Evolutionary conservation across 164 flowering plant species (phyloP).

Genomic region (Echeveria elegans): DNA sequence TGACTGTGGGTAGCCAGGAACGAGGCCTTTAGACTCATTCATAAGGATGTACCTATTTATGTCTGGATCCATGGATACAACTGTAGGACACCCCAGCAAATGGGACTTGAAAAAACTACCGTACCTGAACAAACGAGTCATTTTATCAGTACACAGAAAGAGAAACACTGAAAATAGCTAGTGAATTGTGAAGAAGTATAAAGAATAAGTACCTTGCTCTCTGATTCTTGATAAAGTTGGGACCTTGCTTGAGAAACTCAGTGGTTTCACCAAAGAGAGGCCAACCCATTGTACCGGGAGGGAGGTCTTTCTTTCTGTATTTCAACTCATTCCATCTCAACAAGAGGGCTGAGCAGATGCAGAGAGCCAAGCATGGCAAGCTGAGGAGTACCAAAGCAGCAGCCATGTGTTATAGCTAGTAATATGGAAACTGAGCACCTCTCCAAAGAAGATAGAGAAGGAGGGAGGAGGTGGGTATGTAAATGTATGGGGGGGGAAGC

Average conservation of each 20-base stretch:
- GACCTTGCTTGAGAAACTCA: constrained; percentile 86
- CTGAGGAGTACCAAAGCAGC: no score
- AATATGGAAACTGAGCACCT: no score
- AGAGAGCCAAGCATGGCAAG: no score
- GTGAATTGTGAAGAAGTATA: neutral
- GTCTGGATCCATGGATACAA: constrained; percentile 94
- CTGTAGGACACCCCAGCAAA: constrained; percentile 80
- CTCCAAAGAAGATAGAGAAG: no score
- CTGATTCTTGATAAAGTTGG: constrained; percentile 78
- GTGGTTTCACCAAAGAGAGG: constrained; percentile 91
- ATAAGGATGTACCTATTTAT: constrained; percentile 70
- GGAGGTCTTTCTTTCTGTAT: constrained; percentile 72
- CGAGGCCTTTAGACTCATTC: constrained; percentile 84
- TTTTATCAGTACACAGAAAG: neutral
- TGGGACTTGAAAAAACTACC: constrained; percentile 88
- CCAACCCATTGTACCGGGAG: constrained; percentile 99
- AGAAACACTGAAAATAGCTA: no score
- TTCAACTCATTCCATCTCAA: constrained; percentile 76
- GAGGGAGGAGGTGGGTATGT: no score
- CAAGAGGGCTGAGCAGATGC: constrained; percentile 31
- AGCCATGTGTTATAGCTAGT: no score
- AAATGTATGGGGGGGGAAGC: no score
- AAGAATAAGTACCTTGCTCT: constrained; percentile 41
- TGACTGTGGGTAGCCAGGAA: constrained; percentile 97
- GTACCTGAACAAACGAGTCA: constrained; percentile 31